Percentiles rank a stretch among this genome's conserved stretches.
These are phyloP conservation scores for Ophiostoma australiae DNA, from an alignment of 2,329 filamentous ascomycete genomes.

Conservation along the genomic window DNA sequence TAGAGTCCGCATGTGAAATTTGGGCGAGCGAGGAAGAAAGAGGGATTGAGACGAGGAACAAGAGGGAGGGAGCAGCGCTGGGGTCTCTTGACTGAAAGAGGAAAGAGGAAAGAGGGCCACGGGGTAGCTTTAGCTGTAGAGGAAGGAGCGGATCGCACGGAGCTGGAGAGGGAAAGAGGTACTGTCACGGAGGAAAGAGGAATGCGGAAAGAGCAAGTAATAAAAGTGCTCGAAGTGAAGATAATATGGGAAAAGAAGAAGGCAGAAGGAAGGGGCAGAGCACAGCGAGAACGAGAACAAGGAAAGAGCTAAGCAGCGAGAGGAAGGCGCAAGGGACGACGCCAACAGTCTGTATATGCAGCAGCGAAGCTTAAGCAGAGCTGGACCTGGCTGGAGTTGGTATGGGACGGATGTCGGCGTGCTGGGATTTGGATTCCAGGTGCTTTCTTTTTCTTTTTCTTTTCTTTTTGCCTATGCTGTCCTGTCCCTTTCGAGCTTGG, in stretches of 20 bases:
- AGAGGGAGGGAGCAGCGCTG: background rate
- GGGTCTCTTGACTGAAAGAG: background rate
- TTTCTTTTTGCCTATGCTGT: background rate
- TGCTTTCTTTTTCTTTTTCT: background rate
- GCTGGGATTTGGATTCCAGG: background rate
- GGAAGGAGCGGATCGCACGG: conserved; percentile 7
- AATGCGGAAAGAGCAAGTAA: background rate
- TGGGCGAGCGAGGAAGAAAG: background rate
- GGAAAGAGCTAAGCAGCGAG: background rate
- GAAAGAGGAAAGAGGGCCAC: background rate
- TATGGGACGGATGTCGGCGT: conserved; percentile 10
- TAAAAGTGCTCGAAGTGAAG: background rate
- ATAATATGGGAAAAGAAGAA: background rate
- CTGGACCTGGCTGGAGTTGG: background rate
- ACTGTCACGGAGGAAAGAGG: background rate
- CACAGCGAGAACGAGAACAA: background rate
- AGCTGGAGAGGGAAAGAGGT: background rate
- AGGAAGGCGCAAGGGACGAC: conserved; percentile 6
- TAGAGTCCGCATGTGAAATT: background rate
- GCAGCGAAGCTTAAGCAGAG: background rate
- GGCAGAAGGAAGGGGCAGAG: background rate
- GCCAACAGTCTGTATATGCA: conserved; percentile 1
- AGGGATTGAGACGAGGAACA: background rate
- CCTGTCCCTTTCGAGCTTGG: conserved; percentile 8
- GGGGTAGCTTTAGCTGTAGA: background rate